A percentile compares a stretch with the other conserved stretches of the same genome.
These are phyloP conservation scores for Crithidia fasciculata DNA, from an alignment of 208 protist species.

Conservation along the genomic window DNA sequence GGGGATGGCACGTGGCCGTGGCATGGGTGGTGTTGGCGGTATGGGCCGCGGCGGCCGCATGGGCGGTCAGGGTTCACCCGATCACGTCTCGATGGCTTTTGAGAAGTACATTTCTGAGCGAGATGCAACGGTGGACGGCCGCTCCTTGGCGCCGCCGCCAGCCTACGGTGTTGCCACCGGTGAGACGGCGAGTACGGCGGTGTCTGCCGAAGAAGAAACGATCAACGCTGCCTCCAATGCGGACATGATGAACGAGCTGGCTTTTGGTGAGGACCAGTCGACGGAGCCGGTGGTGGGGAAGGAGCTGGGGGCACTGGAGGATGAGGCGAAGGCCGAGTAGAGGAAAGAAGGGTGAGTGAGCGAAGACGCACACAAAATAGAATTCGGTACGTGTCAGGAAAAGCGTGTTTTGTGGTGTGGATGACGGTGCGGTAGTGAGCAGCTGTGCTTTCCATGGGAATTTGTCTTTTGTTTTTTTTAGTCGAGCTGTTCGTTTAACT, in stretches of 20 bases:
- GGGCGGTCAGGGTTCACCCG: conserved; percentile 35
- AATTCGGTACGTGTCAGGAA: too few relatives aligned
- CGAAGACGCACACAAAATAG: too few relatives aligned
- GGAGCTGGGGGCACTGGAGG: conserved; percentile 22
- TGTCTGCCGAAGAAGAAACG: conserved; percentile 1
- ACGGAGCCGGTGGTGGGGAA: conserved; percentile 12
- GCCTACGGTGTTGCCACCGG: neutral
- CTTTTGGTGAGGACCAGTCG: conserved; percentile 33
- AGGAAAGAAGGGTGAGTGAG: too few relatives aligned
- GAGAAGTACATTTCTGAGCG: conserved; percentile 64
- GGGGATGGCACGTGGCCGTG: conserved; percentile 42
- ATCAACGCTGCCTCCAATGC: neutral
- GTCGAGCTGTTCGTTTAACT: too few relatives aligned
- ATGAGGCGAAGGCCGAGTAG: conserved; percentile 15
- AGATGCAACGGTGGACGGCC: conserved; percentile 22
- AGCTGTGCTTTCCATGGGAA: neutral
- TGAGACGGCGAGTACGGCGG: neutral
- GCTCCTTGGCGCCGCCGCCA: neutral
- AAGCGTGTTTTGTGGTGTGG: too few relatives aligned
- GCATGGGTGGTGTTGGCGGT: neutral
- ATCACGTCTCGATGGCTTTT: conserved; percentile 54
- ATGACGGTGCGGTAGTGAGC: neutral
- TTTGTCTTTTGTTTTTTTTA: neutral
- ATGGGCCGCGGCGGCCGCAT: conserved; percentile 18
- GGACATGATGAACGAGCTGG: conserved; percentile 23